These are phyloP conservation scores for Botryosphaeria dothidea DNA, from an alignment of 2,329 filamentous ascomycete species.

Conservation along the genomic window DNA sequence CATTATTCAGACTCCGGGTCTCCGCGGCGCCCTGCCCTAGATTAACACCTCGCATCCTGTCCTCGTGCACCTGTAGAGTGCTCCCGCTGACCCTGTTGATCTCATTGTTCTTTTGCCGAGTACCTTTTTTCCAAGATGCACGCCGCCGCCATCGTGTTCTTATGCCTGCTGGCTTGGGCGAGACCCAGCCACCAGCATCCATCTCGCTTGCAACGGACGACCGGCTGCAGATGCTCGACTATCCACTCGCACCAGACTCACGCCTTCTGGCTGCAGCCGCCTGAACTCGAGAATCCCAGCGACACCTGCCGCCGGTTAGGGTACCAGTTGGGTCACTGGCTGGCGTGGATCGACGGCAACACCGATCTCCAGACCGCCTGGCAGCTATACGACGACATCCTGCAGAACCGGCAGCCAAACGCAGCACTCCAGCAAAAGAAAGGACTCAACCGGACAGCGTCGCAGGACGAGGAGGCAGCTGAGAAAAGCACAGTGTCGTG, in stretches of 20 bases:
- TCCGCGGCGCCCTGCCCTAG: neutral
- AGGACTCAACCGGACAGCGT: too few relatives aligned
- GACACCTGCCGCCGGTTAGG: neutral
- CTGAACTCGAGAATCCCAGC: neutral
- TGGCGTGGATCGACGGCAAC: neutral
- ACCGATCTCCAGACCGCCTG: neutral
- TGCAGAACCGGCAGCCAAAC: neutral
- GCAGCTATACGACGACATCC: conserved; percentile 2
- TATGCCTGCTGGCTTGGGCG: neutral
- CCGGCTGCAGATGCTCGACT: conserved; percentile 1
- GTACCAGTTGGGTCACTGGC: neutral
- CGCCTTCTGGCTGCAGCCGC: conserved; percentile 1
- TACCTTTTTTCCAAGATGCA: neutral
- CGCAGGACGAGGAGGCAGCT: neutral
- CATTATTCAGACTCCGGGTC: neutral
- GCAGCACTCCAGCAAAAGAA: neutral
- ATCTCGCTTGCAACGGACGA: neutral
- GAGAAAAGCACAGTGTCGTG: neutral
- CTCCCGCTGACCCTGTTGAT: neutral
- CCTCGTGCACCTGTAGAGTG: neutral
- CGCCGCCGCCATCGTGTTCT: neutral
- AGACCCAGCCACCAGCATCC: neutral
- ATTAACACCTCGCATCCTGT: neutral
- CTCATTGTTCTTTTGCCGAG: too few relatives aligned
- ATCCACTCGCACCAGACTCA: neutral